A percentile compares a stretch with the other conserved stretches of the same genome.
These are phyloP conservation scores for Fusarium miscanthi DNA, from an alignment of 2,329 filamentous ascomycete genomes.

Conservation along the genomic window DNA sequence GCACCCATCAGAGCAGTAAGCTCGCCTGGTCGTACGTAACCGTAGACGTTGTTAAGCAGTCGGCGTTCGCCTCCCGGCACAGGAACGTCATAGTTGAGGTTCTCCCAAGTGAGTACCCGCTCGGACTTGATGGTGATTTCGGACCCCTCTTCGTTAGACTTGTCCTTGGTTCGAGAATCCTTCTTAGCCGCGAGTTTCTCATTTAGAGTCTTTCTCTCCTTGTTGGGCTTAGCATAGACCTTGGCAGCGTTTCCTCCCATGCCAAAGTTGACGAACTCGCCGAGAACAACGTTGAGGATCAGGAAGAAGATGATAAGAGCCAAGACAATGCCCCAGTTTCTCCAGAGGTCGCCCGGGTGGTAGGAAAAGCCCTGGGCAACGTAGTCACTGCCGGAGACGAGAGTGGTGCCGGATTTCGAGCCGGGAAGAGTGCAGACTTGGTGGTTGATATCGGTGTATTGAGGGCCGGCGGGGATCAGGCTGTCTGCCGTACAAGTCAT, in stretches of 20 bases:
- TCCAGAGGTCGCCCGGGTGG: conserved; percentile 75
- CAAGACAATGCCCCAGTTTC: conserved; percentile 85
- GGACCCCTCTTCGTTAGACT: conserved; percentile 56
- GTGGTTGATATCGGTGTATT: conserved; percentile 76
- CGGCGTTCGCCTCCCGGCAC: conserved; percentile 66
- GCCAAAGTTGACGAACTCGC: conserved; percentile 81
- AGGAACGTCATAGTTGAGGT: conserved; percentile 81
- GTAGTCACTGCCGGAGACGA: conserved; percentile 75
- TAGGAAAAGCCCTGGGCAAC: conserved; percentile 77
- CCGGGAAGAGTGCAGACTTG: conserved; percentile 87
- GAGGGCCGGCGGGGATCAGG: conserved; percentile 76
- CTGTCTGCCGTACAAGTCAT: conserved; percentile 76
- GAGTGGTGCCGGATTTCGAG: conserved; percentile 70
- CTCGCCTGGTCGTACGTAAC: conserved; percentile 80
- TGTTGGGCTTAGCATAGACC: conserved; percentile 77
- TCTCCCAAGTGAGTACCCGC: conserved; percentile 85
- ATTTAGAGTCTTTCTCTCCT: conserved; percentile 74
- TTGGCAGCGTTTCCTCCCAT: conserved; percentile 85
- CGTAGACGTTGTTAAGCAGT: conserved; percentile 67
- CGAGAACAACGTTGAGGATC: conserved; percentile 78
- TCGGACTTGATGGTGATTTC: conserved; percentile 69
- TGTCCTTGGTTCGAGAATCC: conserved; percentile 63
- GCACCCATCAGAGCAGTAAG: conserved; percentile 85
- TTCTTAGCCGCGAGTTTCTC: conserved; percentile 69
- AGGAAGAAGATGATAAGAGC: conserved; percentile 82